Base-by-base conservation (phyloP, 2,329 filamentous ascomycete genomes). In the Gremmenia infestans region DNA sequence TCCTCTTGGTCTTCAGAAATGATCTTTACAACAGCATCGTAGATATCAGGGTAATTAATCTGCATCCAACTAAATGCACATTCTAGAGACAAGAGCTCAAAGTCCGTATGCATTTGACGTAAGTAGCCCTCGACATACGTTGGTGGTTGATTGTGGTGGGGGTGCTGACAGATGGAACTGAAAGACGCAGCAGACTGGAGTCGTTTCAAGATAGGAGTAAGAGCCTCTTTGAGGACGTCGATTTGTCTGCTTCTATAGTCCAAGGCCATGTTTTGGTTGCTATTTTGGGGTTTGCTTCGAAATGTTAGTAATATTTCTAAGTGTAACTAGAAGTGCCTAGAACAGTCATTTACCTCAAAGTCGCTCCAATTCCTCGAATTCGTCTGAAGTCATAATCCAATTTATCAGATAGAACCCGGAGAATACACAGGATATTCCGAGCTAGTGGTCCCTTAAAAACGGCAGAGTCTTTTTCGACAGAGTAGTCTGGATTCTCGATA, bases 1-100 rank as follows among this genome's bases (percentile, higher is more conserved):
- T 67, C 66, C 14, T 66, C 63, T 50, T 67, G 63, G 40, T 67
- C 64, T 19, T 60, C 49, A 2, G 64, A 53, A 14, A 68, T 67
- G 2, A 64, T 47, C 1, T 47, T 17, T 5, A 45, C 35, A 5
- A 67, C 48, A 1, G 47, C 22, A 4, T 42, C 36, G 35, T 55
- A 52, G 3, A 64, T 17, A 15, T 53, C 50, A 1, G 55, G 57
- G 39, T 58, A 63, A 4, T 60, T 2, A 2, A 25, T 22, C 14
- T 52, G 19, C 2, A 68, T 48, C 50, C 60, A 65, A 23, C 40
- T 49, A 48, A 59, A 68, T 15, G 65, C 65, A 36, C 53, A 58
- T 23, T 63, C 61, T 9, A 68, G 52, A 14, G 63, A 60, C 4
- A 67, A 25, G 37, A 63, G 39, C 11, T 62, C 55, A 6, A 53